phyloP scores from a whole-genome alignment of 2,329 filamentous ascomycete genomes.

The Tolypocladium tropicale region DNA sequence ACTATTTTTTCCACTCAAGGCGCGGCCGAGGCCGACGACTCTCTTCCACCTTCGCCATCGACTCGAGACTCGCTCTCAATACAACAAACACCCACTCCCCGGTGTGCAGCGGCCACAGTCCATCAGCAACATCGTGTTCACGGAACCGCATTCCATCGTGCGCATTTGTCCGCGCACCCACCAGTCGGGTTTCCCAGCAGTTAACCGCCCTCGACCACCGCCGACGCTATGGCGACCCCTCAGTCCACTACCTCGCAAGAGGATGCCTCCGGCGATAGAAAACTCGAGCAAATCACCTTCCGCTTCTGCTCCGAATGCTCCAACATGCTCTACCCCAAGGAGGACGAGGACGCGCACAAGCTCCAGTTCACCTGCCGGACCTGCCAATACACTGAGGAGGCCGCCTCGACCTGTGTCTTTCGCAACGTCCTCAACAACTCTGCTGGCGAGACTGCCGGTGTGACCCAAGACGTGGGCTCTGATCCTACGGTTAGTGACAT shows the following conservation, averaged over 20 bases:
- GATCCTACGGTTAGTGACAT: conserved; percentile 91
- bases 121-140: neutral
- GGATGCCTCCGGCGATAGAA: conserved; percentile 33
- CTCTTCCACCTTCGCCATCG: neutral
- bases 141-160: no score
- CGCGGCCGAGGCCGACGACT: neutral
- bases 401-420: conserved; percentile 84
- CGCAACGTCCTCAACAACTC: conserved; percentile 88
- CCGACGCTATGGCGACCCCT: conserved; percentile 44
- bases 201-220: neutral
- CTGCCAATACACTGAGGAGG: conserved; percentile 83
- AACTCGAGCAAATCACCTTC: conserved; percentile 79
- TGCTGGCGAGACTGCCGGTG: conserved; percentile 89
- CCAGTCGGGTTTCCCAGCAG: neutral
- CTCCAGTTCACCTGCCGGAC: conserved; percentile 95
- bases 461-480: conserved; percentile 91
- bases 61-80: neutral
- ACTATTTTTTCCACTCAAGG: neutral
- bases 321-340: conserved; percentile 96
- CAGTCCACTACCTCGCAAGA: conserved; percentile 37
- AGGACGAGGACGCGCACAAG: conserved; percentile 73
- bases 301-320: conserved; percentile 98
- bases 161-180: neutral
- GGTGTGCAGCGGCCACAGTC: neutral
- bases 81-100: neutral